Percentiles rank a stretch among this genome's conserved stretches.
phyloP scores from a whole-genome alignment of 1,284 basidiomycete genomes.

The Meripilus lineatus region DNA sequence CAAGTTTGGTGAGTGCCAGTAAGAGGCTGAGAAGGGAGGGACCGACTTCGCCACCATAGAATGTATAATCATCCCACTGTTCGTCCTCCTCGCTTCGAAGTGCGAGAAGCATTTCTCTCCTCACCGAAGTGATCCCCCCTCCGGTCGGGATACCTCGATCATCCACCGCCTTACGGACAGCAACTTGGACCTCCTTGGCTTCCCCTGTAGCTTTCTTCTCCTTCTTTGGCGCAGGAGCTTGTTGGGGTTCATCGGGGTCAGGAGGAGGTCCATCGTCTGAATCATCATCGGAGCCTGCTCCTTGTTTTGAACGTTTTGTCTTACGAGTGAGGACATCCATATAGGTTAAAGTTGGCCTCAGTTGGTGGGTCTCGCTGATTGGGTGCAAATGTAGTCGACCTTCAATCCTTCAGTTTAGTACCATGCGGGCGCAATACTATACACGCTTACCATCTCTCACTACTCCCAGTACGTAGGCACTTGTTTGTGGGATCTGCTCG shows the following conservation, averaged over 20 bases:
- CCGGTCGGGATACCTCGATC: conserved; percentile 47
- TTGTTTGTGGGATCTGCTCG: conserved; percentile 60
- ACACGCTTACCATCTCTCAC: conserved; percentile 56
- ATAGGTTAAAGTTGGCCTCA: conserved; percentile 75
- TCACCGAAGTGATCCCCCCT: conserved; percentile 30
- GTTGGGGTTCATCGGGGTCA: conserved; percentile 66
- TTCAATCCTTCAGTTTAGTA: conserved; percentile 22
- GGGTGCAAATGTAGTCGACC: conserved; percentile 75
- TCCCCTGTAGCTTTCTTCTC: conserved; percentile 49
- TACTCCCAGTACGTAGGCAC: conserved; percentile 67
- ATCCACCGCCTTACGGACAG: conserved; percentile 57
- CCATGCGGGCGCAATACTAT: background rate
- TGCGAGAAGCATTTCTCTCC: conserved; percentile 68
- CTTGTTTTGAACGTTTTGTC: conserved; percentile 44
- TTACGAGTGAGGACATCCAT: conserved; percentile 66
- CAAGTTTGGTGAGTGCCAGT: too few relatives aligned
- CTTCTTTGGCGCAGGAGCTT: conserved; percentile 41
- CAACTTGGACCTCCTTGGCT: conserved; percentile 70
- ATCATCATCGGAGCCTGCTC: conserved; percentile 59
- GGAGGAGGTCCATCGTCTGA: conserved; percentile 74
- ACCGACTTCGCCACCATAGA: conserved; percentile 60
- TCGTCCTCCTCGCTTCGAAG: conserved; percentile 73
- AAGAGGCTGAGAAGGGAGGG: conserved; percentile 11
- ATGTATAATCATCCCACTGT: conserved; percentile 58
- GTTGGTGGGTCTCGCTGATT: conserved; percentile 69